Evolutionary conservation across 345 rosid genomes (phyloP).

Genomic region (Eucalyptus marginata): DNA sequence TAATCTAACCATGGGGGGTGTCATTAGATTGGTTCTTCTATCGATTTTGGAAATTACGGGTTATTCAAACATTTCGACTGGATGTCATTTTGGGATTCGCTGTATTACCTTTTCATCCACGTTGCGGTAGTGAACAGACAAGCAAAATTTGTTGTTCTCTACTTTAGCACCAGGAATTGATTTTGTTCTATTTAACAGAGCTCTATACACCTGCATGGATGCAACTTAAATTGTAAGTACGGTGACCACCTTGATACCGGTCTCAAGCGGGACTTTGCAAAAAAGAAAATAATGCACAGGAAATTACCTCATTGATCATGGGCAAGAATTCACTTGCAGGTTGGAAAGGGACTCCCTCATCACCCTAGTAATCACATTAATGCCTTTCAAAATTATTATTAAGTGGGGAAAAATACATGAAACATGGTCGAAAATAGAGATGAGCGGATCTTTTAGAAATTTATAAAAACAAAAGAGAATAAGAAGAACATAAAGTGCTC

Average conservation of each 20-base stretch:
- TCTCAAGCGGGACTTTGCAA: neutral
- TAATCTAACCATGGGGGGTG: neutral
- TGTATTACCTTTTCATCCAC: slow-evolving; percentile 71
- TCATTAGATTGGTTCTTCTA: neutral
- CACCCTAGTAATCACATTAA: slow-evolving; percentile 14
- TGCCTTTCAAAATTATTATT: neutral
- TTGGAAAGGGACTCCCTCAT: slow-evolving; percentile 46
- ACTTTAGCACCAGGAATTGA: slow-evolving; percentile 63
- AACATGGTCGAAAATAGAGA: neutral
- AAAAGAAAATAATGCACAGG: neutral
- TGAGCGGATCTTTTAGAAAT: neutral
- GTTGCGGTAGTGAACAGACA: slow-evolving; percentile 86
- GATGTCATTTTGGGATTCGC: neutral
- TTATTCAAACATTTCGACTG: neutral
- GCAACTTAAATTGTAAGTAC: neutral
- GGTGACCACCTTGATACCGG: neutral
- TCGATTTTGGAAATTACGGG: neutral
- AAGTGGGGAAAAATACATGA: neutral
- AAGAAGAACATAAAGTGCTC: neutral
- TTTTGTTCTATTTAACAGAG: slow-evolving; percentile 55
- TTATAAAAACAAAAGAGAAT: neutral
- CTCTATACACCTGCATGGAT: slow-evolving; percentile 19
- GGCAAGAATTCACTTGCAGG: slow-evolving; percentile 81
- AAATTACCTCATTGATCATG: slow-evolving; percentile 52
- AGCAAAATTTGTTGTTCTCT: slow-evolving; percentile 92